Base-by-base conservation (phyloP, 495 filamentous ascomycete genomes). In the Penicillium lagena region DNA sequence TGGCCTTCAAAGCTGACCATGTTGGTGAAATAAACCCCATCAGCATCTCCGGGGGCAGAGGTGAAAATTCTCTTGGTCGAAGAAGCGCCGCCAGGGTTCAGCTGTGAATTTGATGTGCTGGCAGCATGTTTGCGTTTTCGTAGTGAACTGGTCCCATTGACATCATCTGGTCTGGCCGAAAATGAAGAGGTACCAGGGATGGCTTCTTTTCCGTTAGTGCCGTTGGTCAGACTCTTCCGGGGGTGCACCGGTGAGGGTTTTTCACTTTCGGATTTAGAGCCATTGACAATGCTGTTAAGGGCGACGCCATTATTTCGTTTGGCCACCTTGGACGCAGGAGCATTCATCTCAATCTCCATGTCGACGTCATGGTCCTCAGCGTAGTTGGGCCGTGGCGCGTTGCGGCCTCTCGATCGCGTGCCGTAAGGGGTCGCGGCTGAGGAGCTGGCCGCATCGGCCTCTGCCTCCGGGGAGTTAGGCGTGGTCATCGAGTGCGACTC, bases 281-380 rank as follows among this genome's bases (percentile, higher is more conserved):
- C 67, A 39, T 67, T 71, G 38, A 52, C 49, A 34, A 49, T 47
- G 45, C 46, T 55, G 38, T 37, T 58, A 14, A 56, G 46, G 10
- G 59, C 43, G 11, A 60, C 47, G 40, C 50, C 66, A 17, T 58
- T 55, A 37, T 65, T 69, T 39, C 71, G 68, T 52, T 72, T 70
- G 17, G 55, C 55, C 29, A 75, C 73, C 61, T 76, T 81, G 43
- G 68, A 45, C 29, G 51, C 46, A 46, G 49, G 67, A 52, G 62
- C 54, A 32, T 59, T 70, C 52, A 58, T 67, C 50, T 79, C 81
- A 59, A 86, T 76, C 33, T 98, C 93, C 67, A 88, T 79, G 49
- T 97, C 94, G 51, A 89, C 69, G 55, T 96, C 93, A 58, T 85
- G 86, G 66, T 98, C 94, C 68, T 98, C 93, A 29, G 93, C 94